Percentiles rank a stretch among this genome's conserved stretches.
Conservation (phyloP, 73 alveolate species). For the Tetrahymena thermophila region DNA sequence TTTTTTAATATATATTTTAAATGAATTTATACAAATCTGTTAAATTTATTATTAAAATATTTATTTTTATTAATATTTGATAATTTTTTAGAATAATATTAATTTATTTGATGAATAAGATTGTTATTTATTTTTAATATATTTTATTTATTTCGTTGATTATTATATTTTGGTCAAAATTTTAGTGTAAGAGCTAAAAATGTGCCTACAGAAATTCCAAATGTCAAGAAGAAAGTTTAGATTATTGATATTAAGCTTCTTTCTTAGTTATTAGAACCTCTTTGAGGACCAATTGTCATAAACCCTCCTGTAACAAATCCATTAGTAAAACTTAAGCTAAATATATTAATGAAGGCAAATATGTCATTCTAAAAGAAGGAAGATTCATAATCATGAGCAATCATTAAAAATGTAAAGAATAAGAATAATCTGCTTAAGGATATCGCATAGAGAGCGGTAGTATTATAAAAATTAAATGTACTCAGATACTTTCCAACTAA, state of each 20-base stretch:
- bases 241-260: background rate
- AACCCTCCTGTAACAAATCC: background rate
- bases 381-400: background rate
- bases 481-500: background rate
- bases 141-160: too few relatives aligned
- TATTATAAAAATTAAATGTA: background rate
- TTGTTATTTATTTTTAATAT: too few relatives aligned
- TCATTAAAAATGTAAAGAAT: background rate
- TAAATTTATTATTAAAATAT: too few relatives aligned
- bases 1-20: too few relatives aligned
- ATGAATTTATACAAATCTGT: too few relatives aligned
- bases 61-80: too few relatives aligned
- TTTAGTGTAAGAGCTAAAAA: background rate
- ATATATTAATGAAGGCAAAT: background rate
- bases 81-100: too few relatives aligned
- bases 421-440: background rate
- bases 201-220: background rate
- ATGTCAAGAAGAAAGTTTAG: background rate
- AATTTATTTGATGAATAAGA: background rate
- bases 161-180: background rate
- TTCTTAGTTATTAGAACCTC: background rate
- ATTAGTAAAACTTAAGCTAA: background rate
- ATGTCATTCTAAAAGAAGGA: background rate
- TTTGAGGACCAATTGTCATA: background rate
- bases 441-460: background rate